Evolutionary conservation across 73 alveolate species (phyloP), one percentile per base, ranked within the genome.

Genomic region (Paramecium pentaurelia): DNA sequence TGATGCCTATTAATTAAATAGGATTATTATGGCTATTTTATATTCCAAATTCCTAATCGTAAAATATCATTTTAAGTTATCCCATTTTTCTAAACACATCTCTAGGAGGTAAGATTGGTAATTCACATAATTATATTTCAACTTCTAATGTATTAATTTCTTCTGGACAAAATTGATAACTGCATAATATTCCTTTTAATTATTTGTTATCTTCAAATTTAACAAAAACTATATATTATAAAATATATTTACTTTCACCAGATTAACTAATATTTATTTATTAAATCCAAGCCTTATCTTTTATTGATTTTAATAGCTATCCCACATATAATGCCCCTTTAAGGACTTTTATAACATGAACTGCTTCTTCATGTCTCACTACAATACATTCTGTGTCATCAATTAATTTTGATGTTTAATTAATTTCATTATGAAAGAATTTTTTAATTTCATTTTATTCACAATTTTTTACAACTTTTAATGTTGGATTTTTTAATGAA

Each of bases 71-170:
- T 14, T 28, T 64, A 64, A 64, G 22, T 28, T 64, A 32, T 2
- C 84, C 84, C 51, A 64, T 64, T 64, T 64, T 64, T 64, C 84
- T 28, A 64, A 64, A 64, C 6, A n/a, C 84, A 64, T 64, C 84
- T 64, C 3, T 64, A 11, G 49, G 28, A 64, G 3, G 51, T 8
- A 3, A 64, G 3, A 64, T 34, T 32, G 84, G 84, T 25, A 64
- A 2, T 34, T 64, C 84, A 9, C 49, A 3, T 2, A 64, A 6
- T 64, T 64, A 64, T 9, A 64, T 34, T 18, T 64, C 45, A 10
- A 64, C 84, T 12, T 34, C 42, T 0, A 64, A 64, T 64, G 27
- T 3, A 12, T 6, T 64, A 3, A 64, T 64, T 64, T 32, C 20
- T 25, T 64, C 84, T 28, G 84, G 84, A 64, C 47, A 32, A 28